Conservation (phyloP, 2,329 filamentous ascomycete genomes). For the Conoideocrella luteorostrata region DNA sequence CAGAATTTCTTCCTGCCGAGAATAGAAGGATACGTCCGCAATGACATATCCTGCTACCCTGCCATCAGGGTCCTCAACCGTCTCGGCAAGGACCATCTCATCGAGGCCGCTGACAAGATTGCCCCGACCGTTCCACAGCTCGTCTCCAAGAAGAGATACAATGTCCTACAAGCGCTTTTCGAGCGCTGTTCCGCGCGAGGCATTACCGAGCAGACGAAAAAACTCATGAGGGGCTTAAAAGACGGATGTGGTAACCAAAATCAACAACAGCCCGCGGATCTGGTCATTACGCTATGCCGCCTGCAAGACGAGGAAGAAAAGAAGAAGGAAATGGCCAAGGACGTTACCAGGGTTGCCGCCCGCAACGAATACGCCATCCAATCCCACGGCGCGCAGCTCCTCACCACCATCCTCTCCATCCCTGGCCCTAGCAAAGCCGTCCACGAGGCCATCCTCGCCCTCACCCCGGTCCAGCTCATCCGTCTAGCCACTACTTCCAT, state of each 20-base stretch:
- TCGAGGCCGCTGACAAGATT: conserved; percentile 65
- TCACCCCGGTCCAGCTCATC: conserved; percentile 49
- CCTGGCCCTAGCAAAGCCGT: conserved; percentile 66
- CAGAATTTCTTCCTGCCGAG: conserved; percentile 71
- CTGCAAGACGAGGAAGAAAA: conserved; percentile 23
- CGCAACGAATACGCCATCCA: conserved; percentile 53
- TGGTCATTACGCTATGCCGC: conserved; percentile 44
- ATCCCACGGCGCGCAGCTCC: conserved; percentile 73
- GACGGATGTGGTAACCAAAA: conserved; percentile 42
- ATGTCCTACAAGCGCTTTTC: conserved; percentile 74
- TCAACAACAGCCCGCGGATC: conserved; percentile 38
- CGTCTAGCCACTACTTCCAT: conserved; percentile 55
- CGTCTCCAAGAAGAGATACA: conserved; percentile 67
- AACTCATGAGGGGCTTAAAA: conserved; percentile 41
- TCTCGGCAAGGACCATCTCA: conserved; percentile 78
- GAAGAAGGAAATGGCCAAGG: conserved; percentile 29
- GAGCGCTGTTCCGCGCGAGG: conserved; percentile 72
- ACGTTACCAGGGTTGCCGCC: conserved; percentile 14
- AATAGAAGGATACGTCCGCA: conserved; percentile 74
- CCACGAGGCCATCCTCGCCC: conserved; percentile 62
- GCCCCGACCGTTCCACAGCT: conserved; percentile 66
- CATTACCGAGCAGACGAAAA: conserved; percentile 44
- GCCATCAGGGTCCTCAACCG: conserved; percentile 77
- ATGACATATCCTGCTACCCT: conserved; percentile 85
- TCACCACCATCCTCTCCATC: conserved; percentile 70